These are phyloP conservation scores for Aspergillus cristatus DNA, from an alignment of 495 filamentous ascomycete species.

Conservation along the genomic window DNA sequence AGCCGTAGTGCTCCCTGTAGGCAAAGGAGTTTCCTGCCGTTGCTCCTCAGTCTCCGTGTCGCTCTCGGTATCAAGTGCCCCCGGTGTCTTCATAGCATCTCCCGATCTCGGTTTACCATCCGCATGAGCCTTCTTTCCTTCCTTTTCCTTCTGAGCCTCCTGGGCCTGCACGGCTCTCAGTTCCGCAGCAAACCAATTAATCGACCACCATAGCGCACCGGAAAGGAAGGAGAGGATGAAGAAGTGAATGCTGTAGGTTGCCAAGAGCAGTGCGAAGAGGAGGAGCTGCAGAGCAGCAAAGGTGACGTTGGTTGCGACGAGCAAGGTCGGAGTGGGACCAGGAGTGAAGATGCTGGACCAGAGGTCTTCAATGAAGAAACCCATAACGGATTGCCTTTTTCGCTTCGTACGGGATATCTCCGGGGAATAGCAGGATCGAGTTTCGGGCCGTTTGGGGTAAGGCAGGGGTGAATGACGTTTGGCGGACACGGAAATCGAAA, in stretches of 20 bases:
- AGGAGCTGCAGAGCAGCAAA: constrained; percentile 79
- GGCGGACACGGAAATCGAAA: constrained; percentile 7
- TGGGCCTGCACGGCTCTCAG: constrained; percentile 53
- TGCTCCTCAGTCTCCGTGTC: constrained; percentile 44
- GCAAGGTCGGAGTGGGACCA: constrained; percentile 75
- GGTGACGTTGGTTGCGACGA: constrained; percentile 82
- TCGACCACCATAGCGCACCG: constrained; percentile 77
- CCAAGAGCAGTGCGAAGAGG: constrained; percentile 64
- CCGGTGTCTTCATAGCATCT: constrained; percentile 26
- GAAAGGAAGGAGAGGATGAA: constrained; percentile 66
- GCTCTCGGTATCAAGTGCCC: constrained; percentile 28
- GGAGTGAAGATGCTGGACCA: constrained; percentile 90
- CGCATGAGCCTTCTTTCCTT: constrained; percentile 21
- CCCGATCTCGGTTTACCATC: constrained; percentile 15
- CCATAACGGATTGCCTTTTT: constrained; percentile 44
- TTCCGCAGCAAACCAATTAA: constrained; percentile 94
- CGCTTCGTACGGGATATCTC: not conserved
- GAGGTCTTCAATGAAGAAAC: constrained; percentile 69
- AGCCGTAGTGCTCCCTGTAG: constrained; percentile 10
- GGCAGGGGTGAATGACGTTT: no score
- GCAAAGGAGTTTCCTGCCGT: constrained; percentile 9
- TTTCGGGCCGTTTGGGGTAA: not conserved
- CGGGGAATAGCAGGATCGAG: not conserved
- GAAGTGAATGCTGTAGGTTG: constrained; percentile 85
- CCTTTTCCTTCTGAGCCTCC: constrained; percentile 40